A percentile compares a stretch with the other conserved stretches of the same genome.
These are phyloP conservation scores for Entomortierella chlamydospora DNA, from an alignment of 192 early-diverging fungal species.

Conservation along the genomic window DNA sequence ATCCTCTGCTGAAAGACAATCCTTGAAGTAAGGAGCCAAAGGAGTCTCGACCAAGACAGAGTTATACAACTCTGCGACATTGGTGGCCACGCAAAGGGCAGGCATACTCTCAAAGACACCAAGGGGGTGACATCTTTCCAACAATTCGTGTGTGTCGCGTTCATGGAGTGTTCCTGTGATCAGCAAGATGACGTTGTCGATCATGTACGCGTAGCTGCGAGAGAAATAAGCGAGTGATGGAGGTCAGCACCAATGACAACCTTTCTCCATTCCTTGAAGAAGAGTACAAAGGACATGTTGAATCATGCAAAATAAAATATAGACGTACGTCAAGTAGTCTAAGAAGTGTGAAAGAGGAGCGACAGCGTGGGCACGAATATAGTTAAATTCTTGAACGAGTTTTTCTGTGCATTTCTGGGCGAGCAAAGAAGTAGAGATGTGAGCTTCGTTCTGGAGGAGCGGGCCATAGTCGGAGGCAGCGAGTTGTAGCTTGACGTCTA, in stretches of 20 bases:
- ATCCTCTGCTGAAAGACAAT: slow-evolving; percentile 96
- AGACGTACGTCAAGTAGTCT: slow-evolving; percentile 94
- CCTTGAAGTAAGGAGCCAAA: slow-evolving; percentile 95
- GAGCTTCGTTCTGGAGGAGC: slow-evolving; percentile 96
- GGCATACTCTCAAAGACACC: slow-evolving; percentile 99
- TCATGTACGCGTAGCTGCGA: slow-evolving; percentile 97
- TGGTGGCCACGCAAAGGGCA: slow-evolving; percentile 97
- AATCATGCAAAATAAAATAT: no score
- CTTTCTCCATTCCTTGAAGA: no score
- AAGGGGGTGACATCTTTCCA: slow-evolving; percentile 97
- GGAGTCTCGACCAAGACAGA: slow-evolving; percentile 98
- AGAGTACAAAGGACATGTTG: no score
- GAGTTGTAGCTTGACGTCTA: slow-evolving; percentile 96
- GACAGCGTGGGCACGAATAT: slow-evolving; percentile 86
- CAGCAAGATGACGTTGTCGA: slow-evolving; percentile 98
- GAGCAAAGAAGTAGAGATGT: slow-evolving; percentile 92
- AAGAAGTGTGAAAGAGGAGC: slow-evolving; percentile 90
- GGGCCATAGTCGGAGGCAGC: slow-evolving; percentile 95
- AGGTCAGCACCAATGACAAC: no score
- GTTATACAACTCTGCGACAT: slow-evolving; percentile 93
- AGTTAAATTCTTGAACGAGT: slow-evolving; percentile 93
- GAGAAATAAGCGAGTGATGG: neutral
- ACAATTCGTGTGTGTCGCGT: slow-evolving; percentile 95
- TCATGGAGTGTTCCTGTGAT: slow-evolving; percentile 99
- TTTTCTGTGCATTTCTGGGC: slow-evolving; percentile 90